Conservation (phyloP, 2,329 filamentous ascomycete species). For the Pezicula radicicola region DNA sequence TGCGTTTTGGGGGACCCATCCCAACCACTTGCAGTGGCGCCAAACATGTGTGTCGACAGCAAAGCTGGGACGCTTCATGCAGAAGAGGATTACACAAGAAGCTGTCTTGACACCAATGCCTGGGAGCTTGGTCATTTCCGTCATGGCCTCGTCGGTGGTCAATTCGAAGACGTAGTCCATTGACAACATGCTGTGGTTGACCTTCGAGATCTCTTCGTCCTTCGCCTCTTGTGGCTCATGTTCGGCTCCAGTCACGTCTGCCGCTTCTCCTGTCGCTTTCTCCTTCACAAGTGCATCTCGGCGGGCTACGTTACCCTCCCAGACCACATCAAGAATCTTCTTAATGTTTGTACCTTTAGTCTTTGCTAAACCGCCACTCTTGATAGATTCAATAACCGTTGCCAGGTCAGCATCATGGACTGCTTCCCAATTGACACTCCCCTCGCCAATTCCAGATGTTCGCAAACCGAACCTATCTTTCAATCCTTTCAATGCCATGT, state of each 20-base stretch:
- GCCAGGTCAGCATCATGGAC: constrained; percentile 56
- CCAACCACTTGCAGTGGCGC: constrained; percentile 48
- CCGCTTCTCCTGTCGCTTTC: constrained; percentile 36
- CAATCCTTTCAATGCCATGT: constrained; percentile 63
- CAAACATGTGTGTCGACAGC: constrained; percentile 57
- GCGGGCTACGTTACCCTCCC: constrained; percentile 61
- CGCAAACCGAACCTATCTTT: constrained; percentile 62
- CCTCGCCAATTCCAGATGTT: constrained; percentile 60
- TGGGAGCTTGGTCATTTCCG: constrained; percentile 45
- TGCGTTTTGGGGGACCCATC: constrained; percentile 51
- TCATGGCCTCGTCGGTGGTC: constrained; percentile 45
- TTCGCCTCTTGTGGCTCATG: constrained; percentile 45
- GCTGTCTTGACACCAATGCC: constrained; percentile 57
- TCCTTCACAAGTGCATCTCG: constrained; percentile 45
- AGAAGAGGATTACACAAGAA: constrained; percentile 55
- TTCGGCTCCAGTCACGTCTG: constrained; percentile 38
- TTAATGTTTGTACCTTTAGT: constrained; percentile 73
- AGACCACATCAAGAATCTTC: constrained; percentile 67
- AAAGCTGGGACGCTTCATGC: constrained; percentile 49
- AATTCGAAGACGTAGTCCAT: constrained; percentile 48
- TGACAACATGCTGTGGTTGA: constrained; percentile 55
- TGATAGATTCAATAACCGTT: constrained; percentile 68
- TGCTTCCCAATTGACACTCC: constrained; percentile 73
- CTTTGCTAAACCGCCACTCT: constrained; percentile 66
- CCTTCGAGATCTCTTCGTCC: constrained; percentile 52